Evolutionary conservation across 768 basidiomycete species (phyloP), one percentile per base, ranked within the genome.

Genomic region (Tylopilus plumbeoviolaceoides): DNA sequence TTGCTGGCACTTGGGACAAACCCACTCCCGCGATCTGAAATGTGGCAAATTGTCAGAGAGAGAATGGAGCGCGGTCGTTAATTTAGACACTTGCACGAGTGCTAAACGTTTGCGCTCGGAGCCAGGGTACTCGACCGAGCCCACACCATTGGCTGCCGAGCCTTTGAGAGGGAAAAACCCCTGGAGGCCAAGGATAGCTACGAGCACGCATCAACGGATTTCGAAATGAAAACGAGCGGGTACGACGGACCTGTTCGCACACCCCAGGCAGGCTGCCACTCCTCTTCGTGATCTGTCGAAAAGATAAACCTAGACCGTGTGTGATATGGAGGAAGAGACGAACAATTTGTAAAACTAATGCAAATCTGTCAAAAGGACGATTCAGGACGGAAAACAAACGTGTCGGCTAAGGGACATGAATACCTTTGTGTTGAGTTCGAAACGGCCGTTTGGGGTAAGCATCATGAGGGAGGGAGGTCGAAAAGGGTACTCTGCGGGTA

Each of bases 241-340:
- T 42, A 63, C 78, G 56, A 63, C 78, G 56, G 53, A 89, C 89
- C 94, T 51, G 95, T 98, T 57, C 95, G 82, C 18, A 98, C 90
- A 50, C 95, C 95, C 95, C 95, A 98, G 23, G 93, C 92, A 35
- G 95, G 95, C 70, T 98, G 94, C 95, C 95, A 98, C 30, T 91
- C 77, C 60, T 98, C 95, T 70, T 94, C 91, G 59, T 98, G 94
- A 75, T 95, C 89, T 91, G 61, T 39, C 18, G 8, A 43, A 59
- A 56, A 44, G 54, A 42, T 65, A 48, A 69, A 60, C 53, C 67
- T 70, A 71, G 68, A 57, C 62, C 54, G 33, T 31, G 46, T 52
- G 56, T 56, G 53, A 58, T 60, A 55, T 51, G n/a, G 51, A 15
- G 54, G 47, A 51, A 44, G 44, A 39, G 31, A 76, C 86, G 49